Base-by-base conservation (phyloP, 2,329 filamentous ascomycete species). In the Intubia oerlemansii region DNA sequence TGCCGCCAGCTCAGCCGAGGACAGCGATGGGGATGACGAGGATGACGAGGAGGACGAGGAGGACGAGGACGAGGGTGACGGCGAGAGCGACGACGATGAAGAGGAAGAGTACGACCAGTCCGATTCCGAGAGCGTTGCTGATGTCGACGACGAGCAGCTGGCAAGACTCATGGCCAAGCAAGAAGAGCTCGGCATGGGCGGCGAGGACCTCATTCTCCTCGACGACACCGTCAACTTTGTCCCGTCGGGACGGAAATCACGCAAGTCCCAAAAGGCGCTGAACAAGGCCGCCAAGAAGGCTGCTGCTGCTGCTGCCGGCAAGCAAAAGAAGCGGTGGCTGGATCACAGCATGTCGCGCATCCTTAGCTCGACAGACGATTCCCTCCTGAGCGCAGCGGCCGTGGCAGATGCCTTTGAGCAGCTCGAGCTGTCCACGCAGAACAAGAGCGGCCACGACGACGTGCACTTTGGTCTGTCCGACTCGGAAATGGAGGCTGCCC, bases 161-260 rank as follows among this genome's bases (percentile, higher is more conserved):
- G 71, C 72, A 22, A 53, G 59, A 22, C 48, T 73, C 15, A 45
- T 76, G 17, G 53, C 62, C 29, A 71, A 68, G 43, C 62, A 71
- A 41, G 60, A 67, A 44, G 64, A 71, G 42, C 51, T 77, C 4
- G 73, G 72, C 7, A 50, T 77, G 24, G 61, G 56, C 3, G 56
- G 57, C 8, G 58, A 67, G 14, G 62, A 76, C 31, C 41, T 72
- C 4, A 31, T 74, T 10, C 49, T 75, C 4, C 62, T 67, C 32
- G 57, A 62, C 28, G 59, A 52, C 4, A n/a, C n/a, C n/a, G n/a
- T n/a, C n/a, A n/a, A n/a, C n/a, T n/a, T n/a, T n/a, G n/a, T n/a
- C n/a, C n/a, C n/a, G n/a, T n/a, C n/a, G n/a, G n/a, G n/a, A n/a
- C n/a, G n/a, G n/a, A n/a, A n/a, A n/a, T n/a, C n/a, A n/a, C n/a